Conservation (phyloP, 768 basidiomycete genomes). For the Dioszegia hungarica region DNA sequence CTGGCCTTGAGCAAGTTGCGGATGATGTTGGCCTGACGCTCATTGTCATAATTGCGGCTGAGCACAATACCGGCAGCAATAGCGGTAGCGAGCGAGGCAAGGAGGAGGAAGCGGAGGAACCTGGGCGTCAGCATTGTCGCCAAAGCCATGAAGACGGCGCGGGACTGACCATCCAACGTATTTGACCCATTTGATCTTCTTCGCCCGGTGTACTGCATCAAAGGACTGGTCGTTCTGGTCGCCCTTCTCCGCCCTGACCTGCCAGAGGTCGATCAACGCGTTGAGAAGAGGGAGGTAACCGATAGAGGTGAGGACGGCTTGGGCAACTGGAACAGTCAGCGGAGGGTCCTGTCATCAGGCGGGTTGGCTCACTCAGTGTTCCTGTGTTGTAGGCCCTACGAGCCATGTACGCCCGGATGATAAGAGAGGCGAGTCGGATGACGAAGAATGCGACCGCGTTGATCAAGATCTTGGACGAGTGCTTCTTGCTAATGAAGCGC, state of each 20-base stretch:
- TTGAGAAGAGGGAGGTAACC: neutral
- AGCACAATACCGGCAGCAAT: neutral
- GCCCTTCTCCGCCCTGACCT: neutral
- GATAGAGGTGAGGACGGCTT: neutral
- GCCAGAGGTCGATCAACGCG: neutral
- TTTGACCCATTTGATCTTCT: neutral
- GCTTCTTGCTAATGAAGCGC: neutral
- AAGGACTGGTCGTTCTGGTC: neutral
- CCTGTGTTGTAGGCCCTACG: neutral
- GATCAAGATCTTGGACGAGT: neutral
- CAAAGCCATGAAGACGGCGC: neutral
- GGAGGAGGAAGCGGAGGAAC: neutral
- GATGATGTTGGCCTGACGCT: neutral
- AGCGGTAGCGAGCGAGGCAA: neutral
- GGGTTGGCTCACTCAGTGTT: neutral
- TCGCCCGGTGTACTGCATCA: neutral
- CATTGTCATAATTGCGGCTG: neutral
- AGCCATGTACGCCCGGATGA: conserved; percentile 6
- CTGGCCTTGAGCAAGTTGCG: neutral
- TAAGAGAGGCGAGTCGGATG: neutral
- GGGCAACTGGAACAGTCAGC: neutral
- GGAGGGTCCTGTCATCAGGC: neutral
- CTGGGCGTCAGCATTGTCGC: neutral
- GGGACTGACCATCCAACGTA: neutral
- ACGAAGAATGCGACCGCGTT: neutral